These are phyloP conservation scores for Clavispora carvajalis DNA, from an alignment of 805 yeast species.

Conservation along the genomic window DNA sequence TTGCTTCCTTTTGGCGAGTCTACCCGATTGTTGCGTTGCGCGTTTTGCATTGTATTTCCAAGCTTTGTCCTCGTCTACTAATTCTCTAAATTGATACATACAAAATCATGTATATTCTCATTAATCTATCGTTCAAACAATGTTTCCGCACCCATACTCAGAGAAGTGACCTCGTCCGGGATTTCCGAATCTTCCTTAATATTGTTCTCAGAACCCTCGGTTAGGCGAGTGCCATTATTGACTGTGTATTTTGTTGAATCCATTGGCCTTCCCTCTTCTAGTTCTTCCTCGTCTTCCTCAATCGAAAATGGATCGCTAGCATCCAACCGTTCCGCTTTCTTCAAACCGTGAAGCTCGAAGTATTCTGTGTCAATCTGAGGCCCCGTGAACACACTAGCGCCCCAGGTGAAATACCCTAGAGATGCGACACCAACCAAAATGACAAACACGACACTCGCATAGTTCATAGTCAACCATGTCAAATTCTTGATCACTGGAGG, in stretches of 20 bases:
- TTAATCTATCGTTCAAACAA: neutral
- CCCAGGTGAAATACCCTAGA: conserved; percentile 57
- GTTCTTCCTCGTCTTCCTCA: conserved; percentile 8
- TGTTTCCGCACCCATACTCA: neutral
- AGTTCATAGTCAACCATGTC: conserved; percentile 46
- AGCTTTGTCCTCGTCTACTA: neutral
- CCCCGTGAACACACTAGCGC: conserved; percentile 55
- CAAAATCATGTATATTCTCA: neutral
- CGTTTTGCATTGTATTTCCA: neutral
- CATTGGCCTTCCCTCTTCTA: neutral
- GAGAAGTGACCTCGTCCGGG: neutral
- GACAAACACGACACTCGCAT: conserved; percentile 59
- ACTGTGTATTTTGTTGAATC: neutral
- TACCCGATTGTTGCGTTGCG: neutral
- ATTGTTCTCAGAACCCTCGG: neutral
- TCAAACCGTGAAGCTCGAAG: conserved; percentile 31
- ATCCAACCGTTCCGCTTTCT: conserved; percentile 14
- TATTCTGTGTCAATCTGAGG: conserved; percentile 50
- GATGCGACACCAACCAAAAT: conserved; percentile 43
- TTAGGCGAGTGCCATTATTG: neutral
- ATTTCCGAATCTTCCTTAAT: neutral
- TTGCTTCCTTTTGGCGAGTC: neutral
- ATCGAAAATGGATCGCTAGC: conserved; percentile 5
- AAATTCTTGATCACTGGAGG: conserved; percentile 54
- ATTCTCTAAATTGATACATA: neutral